Conservation (phyloP, 2,329 filamentous ascomycete species). For the Arthrobotrys sphaeroides region DNA sequence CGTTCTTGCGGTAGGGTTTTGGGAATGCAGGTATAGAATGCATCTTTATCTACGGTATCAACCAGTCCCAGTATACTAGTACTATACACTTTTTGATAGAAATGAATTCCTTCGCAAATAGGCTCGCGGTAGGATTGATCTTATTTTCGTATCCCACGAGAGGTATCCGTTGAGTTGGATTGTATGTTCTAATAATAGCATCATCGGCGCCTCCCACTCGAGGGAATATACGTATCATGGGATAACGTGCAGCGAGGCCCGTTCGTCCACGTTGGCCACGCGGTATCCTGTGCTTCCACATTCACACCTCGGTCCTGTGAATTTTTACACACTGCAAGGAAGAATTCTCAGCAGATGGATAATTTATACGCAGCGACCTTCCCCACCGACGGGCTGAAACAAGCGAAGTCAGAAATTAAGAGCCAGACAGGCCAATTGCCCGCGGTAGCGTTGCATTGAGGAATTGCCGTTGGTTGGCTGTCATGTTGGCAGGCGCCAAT, state of each 20-base stretch:
- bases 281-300: background rate
- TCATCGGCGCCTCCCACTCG: background rate
- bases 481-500: conserved; percentile 3
- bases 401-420: conserved; percentile 38
- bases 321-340: no score
- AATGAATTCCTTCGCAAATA: background rate
- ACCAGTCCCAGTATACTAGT: no score
- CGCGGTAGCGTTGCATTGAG: conserved; percentile 29
- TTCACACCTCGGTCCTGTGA: no score
- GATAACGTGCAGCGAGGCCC: background rate
- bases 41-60: no score
- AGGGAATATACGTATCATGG: background rate
- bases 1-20: background rate
- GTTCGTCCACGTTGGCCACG: conserved; percentile 17
- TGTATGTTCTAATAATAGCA: conserved; percentile 6
- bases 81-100: no score
- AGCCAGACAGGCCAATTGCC: conserved; percentile 31
- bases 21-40: no score
- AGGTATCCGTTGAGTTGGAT: no score
- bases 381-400: conserved; percentile 36
- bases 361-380: conserved; percentile 18
- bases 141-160: no score
- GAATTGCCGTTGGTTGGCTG: conserved; percentile 35
- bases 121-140: background rate
- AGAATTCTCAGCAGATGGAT: no score